phyloP scores from a whole-genome alignment of 306 rosid species.

The Castanopsis chinensis region DNA sequence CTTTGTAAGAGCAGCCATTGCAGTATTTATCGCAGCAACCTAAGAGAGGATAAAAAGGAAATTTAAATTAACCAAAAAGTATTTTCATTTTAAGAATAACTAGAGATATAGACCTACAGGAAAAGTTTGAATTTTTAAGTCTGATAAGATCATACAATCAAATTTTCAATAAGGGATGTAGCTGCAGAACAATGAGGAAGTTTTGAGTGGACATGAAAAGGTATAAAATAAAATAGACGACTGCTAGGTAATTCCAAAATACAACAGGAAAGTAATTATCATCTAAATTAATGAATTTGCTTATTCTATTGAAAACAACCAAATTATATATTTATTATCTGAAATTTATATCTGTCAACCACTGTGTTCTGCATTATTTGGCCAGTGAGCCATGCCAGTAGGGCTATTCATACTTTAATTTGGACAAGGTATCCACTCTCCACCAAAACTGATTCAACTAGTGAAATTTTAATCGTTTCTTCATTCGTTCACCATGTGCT shows the following conservation, averaged over 20 bases:
- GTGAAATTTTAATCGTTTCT: background rate
- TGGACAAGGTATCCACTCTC: no score
- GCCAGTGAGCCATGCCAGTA: no score
- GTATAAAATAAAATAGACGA: background rate
- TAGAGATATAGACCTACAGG: background rate
- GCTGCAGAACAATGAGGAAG: background rate
- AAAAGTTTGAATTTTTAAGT: background rate
- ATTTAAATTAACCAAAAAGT: conserved; percentile 17
- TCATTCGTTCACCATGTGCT: background rate
- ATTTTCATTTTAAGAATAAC: conserved; percentile 8
- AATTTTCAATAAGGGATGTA: background rate
- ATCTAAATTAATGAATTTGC: background rate
- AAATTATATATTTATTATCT: background rate
- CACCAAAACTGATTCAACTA: no score
- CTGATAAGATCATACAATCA: background rate
- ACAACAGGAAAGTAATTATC: background rate
- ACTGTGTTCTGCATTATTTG: no score
- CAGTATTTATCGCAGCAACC: conserved; percentile 98
- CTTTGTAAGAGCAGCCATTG: conserved; percentile 99
- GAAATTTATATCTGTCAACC: no score
- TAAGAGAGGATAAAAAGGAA: conserved; percentile 33
- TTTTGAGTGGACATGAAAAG: background rate
- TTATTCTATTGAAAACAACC: background rate
- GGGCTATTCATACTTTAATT: no score
- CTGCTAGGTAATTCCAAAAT: background rate